Conservation (phyloP, 768 basidiomycete genomes). For the Agaricus sinodeliciosus region DNA sequence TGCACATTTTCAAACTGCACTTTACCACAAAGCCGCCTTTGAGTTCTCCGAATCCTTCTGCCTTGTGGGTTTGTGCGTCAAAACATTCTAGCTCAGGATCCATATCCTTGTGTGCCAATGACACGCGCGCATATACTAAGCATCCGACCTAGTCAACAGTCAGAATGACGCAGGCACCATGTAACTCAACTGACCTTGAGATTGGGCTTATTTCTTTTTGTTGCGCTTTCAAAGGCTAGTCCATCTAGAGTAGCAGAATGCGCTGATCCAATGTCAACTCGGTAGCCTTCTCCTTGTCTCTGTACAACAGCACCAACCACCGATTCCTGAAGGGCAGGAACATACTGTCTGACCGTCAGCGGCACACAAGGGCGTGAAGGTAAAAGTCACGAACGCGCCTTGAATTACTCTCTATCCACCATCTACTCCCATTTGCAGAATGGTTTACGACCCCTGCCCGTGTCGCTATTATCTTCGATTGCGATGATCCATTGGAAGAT, state of each 20-base stretch:
- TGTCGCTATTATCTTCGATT: slow-evolving; percentile 44
- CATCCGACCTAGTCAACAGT: slow-evolving; percentile 64
- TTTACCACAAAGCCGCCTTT: slow-evolving; percentile 81
- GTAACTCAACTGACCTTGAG: slow-evolving; percentile 58
- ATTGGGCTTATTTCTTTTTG: slow-evolving; percentile 90
- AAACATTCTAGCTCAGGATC: slow-evolving; percentile 98
- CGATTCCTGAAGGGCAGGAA: slow-evolving; percentile 83
- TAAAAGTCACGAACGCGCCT: slow-evolving; percentile 58
- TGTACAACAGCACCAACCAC: slow-evolving; percentile 81
- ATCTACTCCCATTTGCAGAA: slow-evolving; percentile 65
- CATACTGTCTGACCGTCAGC: slow-evolving; percentile 51
- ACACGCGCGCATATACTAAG: slow-evolving; percentile 87
- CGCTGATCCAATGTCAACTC: slow-evolving; percentile 90
- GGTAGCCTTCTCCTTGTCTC: slow-evolving; percentile 82
- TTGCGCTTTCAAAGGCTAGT: slow-evolving; percentile 93
- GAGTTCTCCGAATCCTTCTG: slow-evolving; percentile 91
- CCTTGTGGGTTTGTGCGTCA: slow-evolving; percentile 86
- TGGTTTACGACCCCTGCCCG: slow-evolving; percentile 66
- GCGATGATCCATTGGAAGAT: slow-evolving; percentile 19
- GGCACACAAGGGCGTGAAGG: slow-evolving; percentile 1
- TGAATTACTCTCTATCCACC: slow-evolving; percentile 88
- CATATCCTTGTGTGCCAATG: slow-evolving; percentile 94
- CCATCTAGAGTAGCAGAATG: slow-evolving; percentile 83
- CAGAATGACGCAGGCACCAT: not conserved
- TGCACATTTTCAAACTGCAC: slow-evolving; percentile 80